phyloP scores from a whole-genome alignment of 768 basidiomycete genomes.

The Suillus occidentalis region DNA sequence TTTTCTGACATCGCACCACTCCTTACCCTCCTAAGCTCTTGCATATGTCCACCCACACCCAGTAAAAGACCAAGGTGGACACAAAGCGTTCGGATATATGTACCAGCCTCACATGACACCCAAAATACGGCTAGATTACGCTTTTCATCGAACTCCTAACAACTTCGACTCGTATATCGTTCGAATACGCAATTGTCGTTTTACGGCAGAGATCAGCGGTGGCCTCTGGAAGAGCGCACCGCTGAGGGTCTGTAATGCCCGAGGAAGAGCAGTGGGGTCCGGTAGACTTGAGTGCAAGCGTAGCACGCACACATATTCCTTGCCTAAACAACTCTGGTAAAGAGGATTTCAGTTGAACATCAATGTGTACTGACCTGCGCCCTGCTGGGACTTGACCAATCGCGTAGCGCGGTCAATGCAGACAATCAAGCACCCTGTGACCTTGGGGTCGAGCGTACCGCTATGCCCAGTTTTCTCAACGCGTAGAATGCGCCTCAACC shows the following conservation, averaged over 20 bases:
- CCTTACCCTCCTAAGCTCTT: constrained; percentile 92
- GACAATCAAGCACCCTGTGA: constrained; percentile 97
- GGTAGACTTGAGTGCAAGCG: constrained; percentile 84
- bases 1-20: constrained; percentile 97
- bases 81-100: constrained; percentile 94
- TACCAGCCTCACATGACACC: constrained; percentile 98
- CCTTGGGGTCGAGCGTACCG: constrained; percentile 98
- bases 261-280: constrained; percentile 82
- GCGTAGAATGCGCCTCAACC: constrained; percentile 94
- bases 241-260: constrained; percentile 94
- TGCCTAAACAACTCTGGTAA: constrained; percentile 50
- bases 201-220: constrained; percentile 97
- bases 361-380: constrained; percentile 68
- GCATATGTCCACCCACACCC: constrained; percentile 99
- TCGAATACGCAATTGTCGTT: constrained; percentile 94
- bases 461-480: constrained; percentile 99
- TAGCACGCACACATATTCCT: constrained; percentile 97
- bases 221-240: constrained; percentile 99
- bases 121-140: constrained; percentile 96
- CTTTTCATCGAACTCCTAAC: constrained; percentile 95
- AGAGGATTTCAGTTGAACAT: background rate
- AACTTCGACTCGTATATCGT: constrained; percentile 97
- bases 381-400: constrained; percentile 97
- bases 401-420: constrained; percentile 99
- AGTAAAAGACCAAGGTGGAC: constrained; percentile 93